phyloP scores from a whole-genome alignment of 2,329 filamentous ascomycete species.

The Biscogniauxia marginata region DNA sequence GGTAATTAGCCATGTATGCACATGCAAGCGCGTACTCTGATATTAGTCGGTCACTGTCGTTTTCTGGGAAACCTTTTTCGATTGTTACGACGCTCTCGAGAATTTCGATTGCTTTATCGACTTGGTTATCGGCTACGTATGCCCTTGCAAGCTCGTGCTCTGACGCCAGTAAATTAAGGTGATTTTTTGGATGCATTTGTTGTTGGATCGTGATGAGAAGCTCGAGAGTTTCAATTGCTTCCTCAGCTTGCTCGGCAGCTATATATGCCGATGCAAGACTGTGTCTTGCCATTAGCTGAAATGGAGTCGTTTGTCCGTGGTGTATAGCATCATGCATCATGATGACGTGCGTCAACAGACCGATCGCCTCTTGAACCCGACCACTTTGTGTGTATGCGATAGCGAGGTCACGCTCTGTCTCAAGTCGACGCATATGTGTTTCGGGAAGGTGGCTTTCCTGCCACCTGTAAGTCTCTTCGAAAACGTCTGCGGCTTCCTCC shows the following conservation, averaged over 20 bases:
- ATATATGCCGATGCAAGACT: too few relatives aligned
- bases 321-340: too few relatives aligned
- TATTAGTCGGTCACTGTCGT: too few relatives aligned
- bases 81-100: conserved; percentile 1
- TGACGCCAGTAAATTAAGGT: background rate
- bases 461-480: conserved; percentile 10
- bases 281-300: too few relatives aligned
- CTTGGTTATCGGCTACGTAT: background rate
- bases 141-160: background rate
- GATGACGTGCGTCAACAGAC: conserved; percentile 26
- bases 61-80: background rate
- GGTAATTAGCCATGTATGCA: too few relatives aligned
- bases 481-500: conserved; percentile 11
- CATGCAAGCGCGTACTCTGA: too few relatives aligned
- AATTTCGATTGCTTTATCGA: background rate
- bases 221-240: conserved; percentile 1
- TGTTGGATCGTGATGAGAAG: background rate
- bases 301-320: too few relatives aligned
- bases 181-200: background rate
- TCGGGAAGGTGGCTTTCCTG: background rate
- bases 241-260: too few relatives aligned
- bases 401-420: conserved; percentile 18
- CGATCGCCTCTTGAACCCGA: conserved; percentile 21
- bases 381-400: conserved; percentile 18
- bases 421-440: conserved; percentile 5